Base-by-base conservation (phyloP, 2,329 filamentous ascomycete genomes). In the Fusarium concolor region DNA sequence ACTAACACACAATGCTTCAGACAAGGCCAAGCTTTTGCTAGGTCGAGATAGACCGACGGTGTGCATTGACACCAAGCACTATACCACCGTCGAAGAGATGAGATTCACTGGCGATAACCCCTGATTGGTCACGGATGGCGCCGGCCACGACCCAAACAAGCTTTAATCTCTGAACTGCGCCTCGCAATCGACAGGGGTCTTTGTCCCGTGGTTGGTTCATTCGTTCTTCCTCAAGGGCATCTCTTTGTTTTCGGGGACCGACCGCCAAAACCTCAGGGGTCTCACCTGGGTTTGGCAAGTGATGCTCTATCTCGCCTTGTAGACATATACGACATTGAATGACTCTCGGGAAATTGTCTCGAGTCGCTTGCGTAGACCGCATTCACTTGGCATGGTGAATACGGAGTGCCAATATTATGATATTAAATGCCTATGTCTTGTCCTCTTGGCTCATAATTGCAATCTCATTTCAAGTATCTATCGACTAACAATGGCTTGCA, bases 21-120 rank as follows among this genome's bases (percentile, higher is more conserved):
- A 14, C 22, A n/a, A 42, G 33, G 45, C 28, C 64, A 50, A 60
- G 42, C 51, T 58, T 56, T 56, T 43, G 65, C 57, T 68, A 66
- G 37, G 22, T 24, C 20, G 20, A 52, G 44, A 50, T 60, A 46
- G 35, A 49, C 24, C 35, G 37, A 70, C 66, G 47, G 71, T 73
- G 65, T 54, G 62, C 56, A 65, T 55, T 58, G 44, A 67, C 22
- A 31, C 56, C 47, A 51, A 41, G 50, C 67, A 74, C 71, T 59
- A 70, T 71, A 54, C 58, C 71, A 73, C 71, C 71, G 71, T 52
- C 71, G 60, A 66, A 64, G 65, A 74, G 71, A 74, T 74, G 71
- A 74, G 69, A 56, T 64, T 46, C 66, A 43, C 45, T 44, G 55
- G 52, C 41, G 18, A 52, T 28, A 35, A 26, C 20, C 28, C 49